Conservation (phyloP, 805 yeast species). For the Cyberlindnera japonica region DNA sequence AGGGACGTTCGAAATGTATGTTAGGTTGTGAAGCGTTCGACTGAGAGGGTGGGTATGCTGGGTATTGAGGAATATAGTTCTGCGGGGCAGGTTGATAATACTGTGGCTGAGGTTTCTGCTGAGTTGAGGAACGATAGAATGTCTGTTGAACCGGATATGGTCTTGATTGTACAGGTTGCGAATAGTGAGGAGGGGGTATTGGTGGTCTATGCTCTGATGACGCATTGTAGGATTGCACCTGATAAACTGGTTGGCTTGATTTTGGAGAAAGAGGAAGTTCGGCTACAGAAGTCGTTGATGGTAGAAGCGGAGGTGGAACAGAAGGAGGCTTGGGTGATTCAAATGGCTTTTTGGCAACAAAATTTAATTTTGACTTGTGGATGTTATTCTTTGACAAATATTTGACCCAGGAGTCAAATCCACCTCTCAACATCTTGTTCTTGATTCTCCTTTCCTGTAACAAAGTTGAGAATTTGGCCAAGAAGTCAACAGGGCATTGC, state of each 20-base stretch:
- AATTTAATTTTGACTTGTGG: constrained; percentile 16
- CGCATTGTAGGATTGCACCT: background rate
- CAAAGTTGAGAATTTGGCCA: constrained; percentile 29
- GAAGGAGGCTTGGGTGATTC: constrained; percentile 31
- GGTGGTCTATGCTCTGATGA: constrained; percentile 5
- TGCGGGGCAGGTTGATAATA: constrained; percentile 3
- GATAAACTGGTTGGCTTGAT: background rate
- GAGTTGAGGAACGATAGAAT: constrained; percentile 4
- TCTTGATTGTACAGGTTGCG: background rate
- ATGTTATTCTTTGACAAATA: constrained; percentile 30
- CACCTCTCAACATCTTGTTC: constrained; percentile 38
- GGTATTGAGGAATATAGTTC: constrained; percentile 1
- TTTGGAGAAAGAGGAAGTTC: background rate
- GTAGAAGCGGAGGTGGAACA: constrained; percentile 23
- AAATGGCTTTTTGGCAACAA: constrained; percentile 27
- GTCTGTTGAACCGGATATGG: constrained; percentile 15
- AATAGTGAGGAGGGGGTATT: constrained; percentile 10
- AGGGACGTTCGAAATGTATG: too few species aligned
- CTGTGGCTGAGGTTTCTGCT: background rate
- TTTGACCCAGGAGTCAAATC: constrained; percentile 42
- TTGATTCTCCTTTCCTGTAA: constrained; percentile 13
- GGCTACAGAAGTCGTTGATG: background rate
- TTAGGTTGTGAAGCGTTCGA: too few species aligned
- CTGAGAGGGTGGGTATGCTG: constrained; percentile 6
- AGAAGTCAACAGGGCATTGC: constrained; percentile 30